A percentile compares a stretch with the other conserved stretches of the same genome.
These are phyloP conservation scores for Moesziomyces globuligerus DNA, from an alignment of 1,284 basidiomycete genomes.

Conservation along the genomic window DNA sequence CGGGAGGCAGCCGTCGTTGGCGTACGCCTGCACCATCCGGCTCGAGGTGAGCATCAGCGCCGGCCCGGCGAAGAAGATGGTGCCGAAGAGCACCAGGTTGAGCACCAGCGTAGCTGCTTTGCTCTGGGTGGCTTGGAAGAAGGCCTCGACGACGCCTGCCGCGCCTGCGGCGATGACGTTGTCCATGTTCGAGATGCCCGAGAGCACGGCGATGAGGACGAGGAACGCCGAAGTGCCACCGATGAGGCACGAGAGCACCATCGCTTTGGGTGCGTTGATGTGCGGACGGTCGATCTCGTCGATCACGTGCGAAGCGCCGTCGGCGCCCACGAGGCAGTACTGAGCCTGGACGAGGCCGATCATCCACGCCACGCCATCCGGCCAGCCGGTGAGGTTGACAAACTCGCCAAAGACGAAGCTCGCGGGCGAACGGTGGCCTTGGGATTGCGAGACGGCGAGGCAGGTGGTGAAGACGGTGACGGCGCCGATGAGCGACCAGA, in stretches of 20 bases:
- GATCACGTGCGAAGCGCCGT: constrained; percentile 44
- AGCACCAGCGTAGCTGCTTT: constrained; percentile 21
- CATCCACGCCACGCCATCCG: constrained; percentile 44
- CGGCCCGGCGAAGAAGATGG: constrained; percentile 35
- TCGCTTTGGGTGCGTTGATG: constrained; percentile 44
- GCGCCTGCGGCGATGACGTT: constrained; percentile 24
- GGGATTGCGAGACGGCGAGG: constrained; percentile 23
- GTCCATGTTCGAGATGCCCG: constrained; percentile 32
- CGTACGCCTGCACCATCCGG: constrained; percentile 42
- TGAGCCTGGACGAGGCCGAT: constrained; percentile 48
- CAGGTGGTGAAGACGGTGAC: constrained; percentile 36
- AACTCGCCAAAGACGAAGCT: constrained; percentile 42
- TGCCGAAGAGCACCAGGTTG: constrained; percentile 23
- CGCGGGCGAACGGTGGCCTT: constrained; percentile 18
- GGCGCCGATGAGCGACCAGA: constrained; percentile 24
- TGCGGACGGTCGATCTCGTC: constrained; percentile 45
- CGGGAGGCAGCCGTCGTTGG: constrained; percentile 36
- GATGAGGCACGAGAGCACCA: constrained; percentile 40
- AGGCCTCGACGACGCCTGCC: constrained; percentile 29
- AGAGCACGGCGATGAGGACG: constrained; percentile 34
- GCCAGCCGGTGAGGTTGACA: constrained; percentile 47
- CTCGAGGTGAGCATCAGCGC: constrained; percentile 35
- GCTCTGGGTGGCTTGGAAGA: constrained; percentile 24
- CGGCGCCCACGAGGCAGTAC: constrained; percentile 39
- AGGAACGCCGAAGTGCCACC: constrained; percentile 32